Percentiles rank a stretch among this genome's conserved stretches.
phyloP scores from a whole-genome alignment of 257 asterid genomes.

The Lavandula angustifolia region DNA sequence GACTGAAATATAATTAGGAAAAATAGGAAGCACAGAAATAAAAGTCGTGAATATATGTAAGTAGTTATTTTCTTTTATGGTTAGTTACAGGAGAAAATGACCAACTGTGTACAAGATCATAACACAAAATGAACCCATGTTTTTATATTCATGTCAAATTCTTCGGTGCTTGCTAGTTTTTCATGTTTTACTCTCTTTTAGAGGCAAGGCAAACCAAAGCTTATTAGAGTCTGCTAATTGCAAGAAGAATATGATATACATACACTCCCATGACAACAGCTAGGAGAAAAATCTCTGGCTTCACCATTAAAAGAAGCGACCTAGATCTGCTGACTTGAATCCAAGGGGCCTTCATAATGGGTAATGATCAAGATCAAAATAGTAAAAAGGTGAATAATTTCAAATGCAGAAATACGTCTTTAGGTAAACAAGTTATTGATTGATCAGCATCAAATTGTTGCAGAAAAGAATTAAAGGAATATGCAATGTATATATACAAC shows the following conservation, averaged over 20 bases:
- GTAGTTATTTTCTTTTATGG: background rate
- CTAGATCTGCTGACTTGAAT: constrained; percentile 96
- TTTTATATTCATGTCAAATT: background rate
- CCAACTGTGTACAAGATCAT: background rate
- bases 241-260: constrained; percentile 32
- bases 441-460: background rate
- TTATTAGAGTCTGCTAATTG: background rate
- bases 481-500: background rate
- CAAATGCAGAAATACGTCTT: background rate
- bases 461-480: constrained; percentile 7
- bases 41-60: background rate
- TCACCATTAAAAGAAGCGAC: constrained; percentile 80
- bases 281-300: constrained; percentile 69
- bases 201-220: constrained; percentile 7
- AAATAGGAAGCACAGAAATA: background rate
- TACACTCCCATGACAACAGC: constrained; percentile 89
- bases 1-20: background rate
- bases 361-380: constrained; percentile 24
- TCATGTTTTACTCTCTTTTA: background rate
- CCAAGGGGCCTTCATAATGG: constrained; percentile 82
- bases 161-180: background rate
- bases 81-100: too few species aligned
- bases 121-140: background rate
- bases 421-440: background rate
- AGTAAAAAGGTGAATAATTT: constrained; percentile 3